A percentile compares a stretch with the other conserved stretches of the same genome.
Evolutionary conservation across 441 rosid genomes (phyloP).

Genomic region (Corymbia calophylla): DNA sequence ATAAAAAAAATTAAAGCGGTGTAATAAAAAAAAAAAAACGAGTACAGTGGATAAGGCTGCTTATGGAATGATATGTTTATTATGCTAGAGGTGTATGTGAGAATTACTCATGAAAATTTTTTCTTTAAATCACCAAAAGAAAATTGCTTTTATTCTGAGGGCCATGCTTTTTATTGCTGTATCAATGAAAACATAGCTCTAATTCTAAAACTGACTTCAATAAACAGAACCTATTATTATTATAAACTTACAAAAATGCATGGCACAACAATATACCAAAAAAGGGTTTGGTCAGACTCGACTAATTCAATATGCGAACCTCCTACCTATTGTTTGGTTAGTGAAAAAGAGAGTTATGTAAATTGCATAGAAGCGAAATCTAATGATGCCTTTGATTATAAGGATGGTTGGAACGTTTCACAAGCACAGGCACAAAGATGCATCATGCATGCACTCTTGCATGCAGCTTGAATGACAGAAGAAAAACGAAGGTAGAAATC

Average conservation of each 20-base stretch:
- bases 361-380: background rate
- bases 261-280: background rate
- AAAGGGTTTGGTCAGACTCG: background rate
- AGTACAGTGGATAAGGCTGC: background rate
- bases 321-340: background rate
- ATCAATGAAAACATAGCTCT: background rate
- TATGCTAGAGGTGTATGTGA: background rate
- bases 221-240: background rate
- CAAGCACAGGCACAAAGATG: background rate
- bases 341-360: background rate
- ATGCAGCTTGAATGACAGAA: background rate
- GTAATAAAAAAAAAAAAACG: too few relatives aligned
- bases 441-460: background rate
- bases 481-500: background rate
- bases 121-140: background rate
- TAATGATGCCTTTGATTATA: background rate
- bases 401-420: background rate
- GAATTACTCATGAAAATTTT: background rate
- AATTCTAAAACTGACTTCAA: background rate
- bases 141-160: background rate
- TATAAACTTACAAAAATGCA: background rate
- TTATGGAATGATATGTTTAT: background rate
- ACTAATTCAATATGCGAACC: background rate
- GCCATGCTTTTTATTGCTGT: background rate
- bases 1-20: too few relatives aligned